A percentile compares a stretch with the other conserved stretches of the same genome.
These are phyloP conservation scores for Withania somnifera DNA, from an alignment of 305 asterid genomes.

Conservation along the genomic window DNA sequence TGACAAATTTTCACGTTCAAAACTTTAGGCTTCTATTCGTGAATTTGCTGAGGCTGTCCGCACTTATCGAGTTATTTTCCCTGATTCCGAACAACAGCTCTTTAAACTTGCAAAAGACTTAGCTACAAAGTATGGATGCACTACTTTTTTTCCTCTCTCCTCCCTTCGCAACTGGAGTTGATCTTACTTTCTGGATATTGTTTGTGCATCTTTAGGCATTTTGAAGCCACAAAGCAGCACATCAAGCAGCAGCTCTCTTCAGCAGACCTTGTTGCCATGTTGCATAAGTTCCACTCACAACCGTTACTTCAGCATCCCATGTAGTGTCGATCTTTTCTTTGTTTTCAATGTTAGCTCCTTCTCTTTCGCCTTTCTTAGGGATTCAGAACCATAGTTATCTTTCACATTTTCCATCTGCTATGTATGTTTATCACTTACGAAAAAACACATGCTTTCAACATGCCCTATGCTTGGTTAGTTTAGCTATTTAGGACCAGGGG, in stretches of 20 bases:
- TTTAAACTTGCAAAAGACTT: slow-evolving; percentile 69
- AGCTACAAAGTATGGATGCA: slow-evolving; percentile 46
- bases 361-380: neutral
- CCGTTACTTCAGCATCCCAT: neutral
- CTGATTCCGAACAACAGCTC: slow-evolving; percentile 79
- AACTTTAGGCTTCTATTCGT: slow-evolving; percentile 64
- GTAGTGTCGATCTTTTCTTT: neutral
- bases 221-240: slow-evolving; percentile 58
- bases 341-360: neutral
- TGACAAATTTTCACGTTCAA: neutral
- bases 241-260: slow-evolving; percentile 47
- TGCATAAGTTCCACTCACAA: slow-evolving; percentile 50
- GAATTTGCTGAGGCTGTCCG: slow-evolving; percentile 94
- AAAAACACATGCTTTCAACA: neutral
- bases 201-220: slow-evolving; percentile 42
- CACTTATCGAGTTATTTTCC: slow-evolving; percentile 81
- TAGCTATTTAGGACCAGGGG: neutral
- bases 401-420: neutral
- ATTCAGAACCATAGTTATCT: neutral
- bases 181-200: neutral
- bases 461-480: neutral
- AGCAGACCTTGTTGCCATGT: slow-evolving; percentile 46
- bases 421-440: neutral
- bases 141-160: neutral
- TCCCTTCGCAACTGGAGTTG: neutral